phyloP scores from a whole-genome alignment of 345 rosid genomes.

The Pistacia atlantica region DNA sequence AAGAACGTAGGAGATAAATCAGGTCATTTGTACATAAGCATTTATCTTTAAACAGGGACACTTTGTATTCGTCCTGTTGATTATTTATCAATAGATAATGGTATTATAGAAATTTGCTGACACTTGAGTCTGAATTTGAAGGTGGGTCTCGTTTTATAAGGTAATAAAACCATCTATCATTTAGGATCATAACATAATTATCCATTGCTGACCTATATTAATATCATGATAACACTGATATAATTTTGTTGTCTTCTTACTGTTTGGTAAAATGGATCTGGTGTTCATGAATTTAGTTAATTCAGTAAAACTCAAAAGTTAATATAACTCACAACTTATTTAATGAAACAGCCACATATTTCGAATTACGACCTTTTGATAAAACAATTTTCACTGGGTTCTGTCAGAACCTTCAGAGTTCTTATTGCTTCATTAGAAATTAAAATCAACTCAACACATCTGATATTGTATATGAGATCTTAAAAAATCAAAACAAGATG shows the following conservation, averaged over 20 bases:
- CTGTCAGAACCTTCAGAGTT: constrained; percentile 9
- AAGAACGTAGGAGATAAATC: not conserved
- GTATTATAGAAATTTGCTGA: too few species aligned
- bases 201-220: too few species aligned
- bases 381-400: constrained; percentile 10
- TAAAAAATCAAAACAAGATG: constrained; percentile 16
- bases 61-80: not conserved
- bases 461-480: constrained; percentile 14
- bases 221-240: too few species aligned
- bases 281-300: not conserved
- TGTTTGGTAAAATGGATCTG: not conserved
- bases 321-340: not conserved
- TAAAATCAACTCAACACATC: constrained; percentile 9
- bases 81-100: too few species aligned
- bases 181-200: too few species aligned
- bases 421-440: constrained; percentile 19
- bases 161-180: too few species aligned
- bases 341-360: not conserved
- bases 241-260: too few species aligned
- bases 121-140: not conserved
- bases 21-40: constrained; percentile 15
- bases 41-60: not conserved
- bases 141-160: not conserved
- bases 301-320: too few species aligned
- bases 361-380: not conserved